Evolutionary conservation across 2,329 filamentous ascomycete species (phyloP), one percentile per base, ranked within the genome.

Genomic region (Apiospora arundinis): DNA sequence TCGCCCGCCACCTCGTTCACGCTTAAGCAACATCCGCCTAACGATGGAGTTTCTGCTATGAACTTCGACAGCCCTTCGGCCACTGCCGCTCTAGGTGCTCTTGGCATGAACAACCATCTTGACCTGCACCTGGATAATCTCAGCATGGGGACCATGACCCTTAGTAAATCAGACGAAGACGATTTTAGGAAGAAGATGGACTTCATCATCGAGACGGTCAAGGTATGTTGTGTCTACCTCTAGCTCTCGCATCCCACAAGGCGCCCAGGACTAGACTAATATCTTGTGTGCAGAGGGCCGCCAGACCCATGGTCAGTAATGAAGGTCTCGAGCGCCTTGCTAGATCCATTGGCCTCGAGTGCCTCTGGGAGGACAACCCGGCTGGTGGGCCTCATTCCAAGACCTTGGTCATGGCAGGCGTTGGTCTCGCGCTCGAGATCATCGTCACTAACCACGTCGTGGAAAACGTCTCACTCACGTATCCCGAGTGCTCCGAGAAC

Each of bases 301-400:
- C 81, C 75, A 89, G 89, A 73, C 92, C 92, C 4, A 83, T 91
- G 52, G 90, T 95, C 48, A 93, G 92, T 75, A 92, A 93, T 77
- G 90, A 92, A 42, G 92, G 92, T 2, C 85, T 96, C n/a, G 90
- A 93, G 79, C 87, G 92, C 70, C 83, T 95, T 42, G 92, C 90
- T 11, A 88, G 89, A 76, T 86, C 89, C 70, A 86, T 92, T 70
- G 92, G 92, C n/a, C 83, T 93, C 49, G 91, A 92, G 73, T 87
- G 85, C 70, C 81, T 92, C 16, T 90, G 89, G 83, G 90, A 92
- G 75, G 85, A 84, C 65, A 84, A 81, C 60, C 84, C 84, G 42
- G 82, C 82, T 23, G 83, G 83, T 40, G 84, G 85, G 23, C 84
- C 83, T 52, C 88, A 86, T 75, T 83, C 84, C 70, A 86, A 83